Evolutionary conservation across 83 land plant species (phyloP), one percentile per base, ranked within the genome.

Genomic region (Diphasiastrum complanatum): DNA sequence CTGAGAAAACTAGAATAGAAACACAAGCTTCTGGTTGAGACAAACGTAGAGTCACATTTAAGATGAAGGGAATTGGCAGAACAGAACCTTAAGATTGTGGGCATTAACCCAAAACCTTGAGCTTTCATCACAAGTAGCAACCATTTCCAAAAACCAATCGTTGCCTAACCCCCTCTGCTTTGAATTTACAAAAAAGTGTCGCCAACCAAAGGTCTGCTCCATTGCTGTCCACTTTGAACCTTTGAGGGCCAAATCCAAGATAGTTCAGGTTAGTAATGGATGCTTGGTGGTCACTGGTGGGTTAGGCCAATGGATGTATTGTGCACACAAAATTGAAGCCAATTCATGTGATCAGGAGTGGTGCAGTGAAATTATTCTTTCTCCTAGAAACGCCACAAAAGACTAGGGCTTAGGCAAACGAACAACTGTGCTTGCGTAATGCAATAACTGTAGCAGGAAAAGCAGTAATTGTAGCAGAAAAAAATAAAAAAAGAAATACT

Each of bases 151-250:
- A 49, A 75, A 75, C 75, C 78, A 75, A 24, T 70, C 75, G 52
- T 70, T 75, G 34, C 65, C 75, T 56, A 45, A 19, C 0, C 67
- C 69, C 40, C 58, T 64, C 46, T 71, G 70, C 52, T 70, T 75
- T 30, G 70, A 65, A 20, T 33, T 27, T 24, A 70, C 69, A 30
- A 43, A 45, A 47, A 75, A 75, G 46, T 75, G 75, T 20, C 69
- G 68, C 75, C 65, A 65, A 14, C 78, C 78, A 53, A 75, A 70
- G 24, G 78, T 70, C 25, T 36, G 64, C 65, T 75, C 78, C 62
- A 71, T 64, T 4, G 78, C 78, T 41, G 78, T 75, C 78, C 75
- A 70, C 48, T 70, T 75, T 28, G 78, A 75, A 5, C 78, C 78
- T n/a, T n/a, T 75, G 38, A 20, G 25, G 1, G 26, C 28, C n/a